Conservation (phyloP, 352 stramenopile species). For the Thraustochytrium sp. region DNA sequence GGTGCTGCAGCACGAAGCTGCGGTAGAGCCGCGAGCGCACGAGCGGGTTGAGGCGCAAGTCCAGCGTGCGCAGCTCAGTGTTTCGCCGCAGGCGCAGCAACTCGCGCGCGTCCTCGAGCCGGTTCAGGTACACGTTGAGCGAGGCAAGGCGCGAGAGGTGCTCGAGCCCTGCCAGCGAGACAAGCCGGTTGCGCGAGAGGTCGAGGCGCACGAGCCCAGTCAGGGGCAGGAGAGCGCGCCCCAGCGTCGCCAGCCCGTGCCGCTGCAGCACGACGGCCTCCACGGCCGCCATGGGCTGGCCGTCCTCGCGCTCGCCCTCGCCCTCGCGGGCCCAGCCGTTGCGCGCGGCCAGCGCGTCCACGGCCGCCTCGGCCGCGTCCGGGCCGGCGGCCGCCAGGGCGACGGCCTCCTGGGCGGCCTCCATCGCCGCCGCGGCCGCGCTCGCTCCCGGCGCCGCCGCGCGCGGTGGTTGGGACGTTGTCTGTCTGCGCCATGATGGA, state of each 20-base stretch:
- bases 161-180: not conserved
- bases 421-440: not conserved
- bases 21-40: slow-evolving; percentile 3
- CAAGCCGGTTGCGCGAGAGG: slow-evolving; percentile 6
- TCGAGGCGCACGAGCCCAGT: not conserved
- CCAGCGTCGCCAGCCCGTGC: not conserved
- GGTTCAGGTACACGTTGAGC: slow-evolving; percentile 24
- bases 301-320: not conserved
- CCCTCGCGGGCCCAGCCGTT: not conserved
- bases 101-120: not conserved
- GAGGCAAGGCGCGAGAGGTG: not conserved
- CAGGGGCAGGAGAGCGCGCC: not conserved
- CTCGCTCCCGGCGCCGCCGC: not conserved
- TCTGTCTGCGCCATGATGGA: too few relatives aligned
- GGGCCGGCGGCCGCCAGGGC: not conserved
- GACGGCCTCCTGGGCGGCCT: not conserved
- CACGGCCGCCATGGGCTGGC: not conserved
- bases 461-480: not conserved
- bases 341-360: not conserved
- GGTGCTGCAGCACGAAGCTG: slow-evolving; percentile 25
- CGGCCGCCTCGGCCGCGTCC: not conserved
- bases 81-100: not conserved
- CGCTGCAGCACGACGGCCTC: not conserved
- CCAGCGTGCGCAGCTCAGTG: not conserved
- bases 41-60: slow-evolving; percentile 5